These are phyloP conservation scores for Penicillium brasilianum DNA, from an alignment of 2,329 filamentous ascomycete genomes.

Conservation along the genomic window DNA sequence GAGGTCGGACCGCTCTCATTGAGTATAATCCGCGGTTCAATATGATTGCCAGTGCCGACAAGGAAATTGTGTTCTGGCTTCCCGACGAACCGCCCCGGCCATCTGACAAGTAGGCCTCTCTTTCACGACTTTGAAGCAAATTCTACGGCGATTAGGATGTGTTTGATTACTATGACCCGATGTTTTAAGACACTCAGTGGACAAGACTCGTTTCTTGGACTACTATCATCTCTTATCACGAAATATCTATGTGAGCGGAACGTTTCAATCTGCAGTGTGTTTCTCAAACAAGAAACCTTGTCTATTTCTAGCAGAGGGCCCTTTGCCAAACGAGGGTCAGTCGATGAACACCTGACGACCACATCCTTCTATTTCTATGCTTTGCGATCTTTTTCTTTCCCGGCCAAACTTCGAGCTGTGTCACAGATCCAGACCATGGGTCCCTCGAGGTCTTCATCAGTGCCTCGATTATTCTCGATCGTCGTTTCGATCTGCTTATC, in stretches of 20 bases:
- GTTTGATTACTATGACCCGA: neutral
- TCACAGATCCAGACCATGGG: slow-evolving; percentile 69
- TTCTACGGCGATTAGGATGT: neutral
- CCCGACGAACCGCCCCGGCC: slow-evolving; percentile 62
- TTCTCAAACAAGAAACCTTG: neutral
- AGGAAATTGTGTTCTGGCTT: slow-evolving; percentile 79
- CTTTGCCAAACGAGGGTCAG: neutral
- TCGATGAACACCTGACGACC: neutral
- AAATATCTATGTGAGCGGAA: neutral
- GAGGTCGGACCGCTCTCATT: slow-evolving; percentile 72
- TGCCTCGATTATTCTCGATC: slow-evolving; percentile 58
- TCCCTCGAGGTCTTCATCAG: slow-evolving; percentile 57
- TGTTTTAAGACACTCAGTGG: neutral
- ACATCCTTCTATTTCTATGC: slow-evolving; percentile 21
- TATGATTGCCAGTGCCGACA: slow-evolving; percentile 86
- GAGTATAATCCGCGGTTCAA: slow-evolving; percentile 92
- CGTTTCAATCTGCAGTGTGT: neutral
- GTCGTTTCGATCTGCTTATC: slow-evolving; percentile 67
- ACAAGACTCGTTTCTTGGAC: neutral
- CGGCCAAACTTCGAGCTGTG: slow-evolving; percentile 68
- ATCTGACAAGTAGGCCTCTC: slow-evolving; percentile 38
- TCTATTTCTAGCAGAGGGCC: neutral
- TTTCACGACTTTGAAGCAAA: neutral
- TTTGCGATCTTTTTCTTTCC: slow-evolving; percentile 63
- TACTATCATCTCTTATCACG: neutral